phyloP scores from a whole-genome alignment of 1,284 basidiomycete species.

The Malassezia globosa region DNA sequence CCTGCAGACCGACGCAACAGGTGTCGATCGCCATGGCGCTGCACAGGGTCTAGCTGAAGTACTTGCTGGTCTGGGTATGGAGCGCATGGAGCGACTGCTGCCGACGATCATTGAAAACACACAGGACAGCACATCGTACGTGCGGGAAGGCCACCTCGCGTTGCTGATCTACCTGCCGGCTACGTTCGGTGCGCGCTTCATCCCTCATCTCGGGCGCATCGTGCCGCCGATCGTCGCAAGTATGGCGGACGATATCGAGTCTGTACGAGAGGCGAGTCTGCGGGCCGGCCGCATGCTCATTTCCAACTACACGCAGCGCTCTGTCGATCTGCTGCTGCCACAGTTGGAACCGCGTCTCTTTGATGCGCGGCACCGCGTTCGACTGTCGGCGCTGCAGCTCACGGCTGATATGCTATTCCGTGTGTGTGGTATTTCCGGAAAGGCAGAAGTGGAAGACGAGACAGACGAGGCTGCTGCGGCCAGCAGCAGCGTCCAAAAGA shows the following conservation, averaged over 20 bases:
- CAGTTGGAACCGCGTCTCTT: conserved; percentile 93
- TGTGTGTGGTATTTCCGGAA: conserved; percentile 91
- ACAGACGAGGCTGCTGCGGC: conserved; percentile 54
- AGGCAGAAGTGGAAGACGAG: conserved; percentile 69
- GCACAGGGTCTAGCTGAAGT: conserved; percentile 96
- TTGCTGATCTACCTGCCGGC: conserved; percentile 89
- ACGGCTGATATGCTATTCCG: conserved; percentile 94
- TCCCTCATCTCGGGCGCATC: conserved; percentile 87
- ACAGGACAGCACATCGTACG: conserved; percentile 74
- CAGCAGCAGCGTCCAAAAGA: conserved; percentile 54
- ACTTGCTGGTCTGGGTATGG: conserved; percentile 88
- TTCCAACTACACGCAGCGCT: conserved; percentile 80
- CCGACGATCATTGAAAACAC: conserved; percentile 90
- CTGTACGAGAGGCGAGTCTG: conserved; percentile 84
- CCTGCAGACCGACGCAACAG: conserved; percentile 83
- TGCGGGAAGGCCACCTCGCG: conserved; percentile 97
- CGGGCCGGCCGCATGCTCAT: conserved; percentile 98
- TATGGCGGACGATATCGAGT: conserved; percentile 85
- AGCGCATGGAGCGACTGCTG: conserved; percentile 82
- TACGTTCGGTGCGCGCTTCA: conserved; percentile 85
- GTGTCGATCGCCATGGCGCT: conserved; percentile 92
- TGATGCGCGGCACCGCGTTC: conserved; percentile 84
- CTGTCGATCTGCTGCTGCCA: conserved; percentile 84
- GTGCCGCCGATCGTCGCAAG: conserved; percentile 85
- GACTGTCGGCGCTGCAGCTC: conserved; percentile 79